phyloP scores from a whole-genome alignment of 768 basidiomycete genomes.

The Neoboletus subvelutipes region DNA sequence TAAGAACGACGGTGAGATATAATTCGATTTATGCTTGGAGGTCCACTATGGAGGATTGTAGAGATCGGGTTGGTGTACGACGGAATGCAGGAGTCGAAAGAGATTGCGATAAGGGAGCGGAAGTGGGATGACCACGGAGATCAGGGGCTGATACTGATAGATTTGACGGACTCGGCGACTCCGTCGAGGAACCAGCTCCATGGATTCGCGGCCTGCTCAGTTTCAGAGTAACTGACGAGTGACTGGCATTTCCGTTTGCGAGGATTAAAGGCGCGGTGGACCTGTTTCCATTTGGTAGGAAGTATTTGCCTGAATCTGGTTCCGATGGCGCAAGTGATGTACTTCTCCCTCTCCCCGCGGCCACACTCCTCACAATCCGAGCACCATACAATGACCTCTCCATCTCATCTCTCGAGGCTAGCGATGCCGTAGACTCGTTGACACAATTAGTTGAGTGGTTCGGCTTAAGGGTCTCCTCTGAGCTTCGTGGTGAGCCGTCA shows the following conservation, averaged over 20 bases:
- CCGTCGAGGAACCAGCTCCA: conserved; percentile 4
- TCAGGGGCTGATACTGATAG: conserved; percentile 30
- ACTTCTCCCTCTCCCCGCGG: conserved; percentile 44
- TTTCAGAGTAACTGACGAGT: conserved; percentile 23
- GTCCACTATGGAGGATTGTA: conserved; percentile 19
- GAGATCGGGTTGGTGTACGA: conserved; percentile 11
- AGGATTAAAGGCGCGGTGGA: conserved; percentile 11
- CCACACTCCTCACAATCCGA: conserved; percentile 58
- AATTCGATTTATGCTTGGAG: conserved; percentile 26
- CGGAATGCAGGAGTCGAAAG: conserved; percentile 13
- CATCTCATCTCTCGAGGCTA: conserved; percentile 32
- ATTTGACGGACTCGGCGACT: conserved; percentile 9
- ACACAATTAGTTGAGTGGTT: conserved; percentile 36
- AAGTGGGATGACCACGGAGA: conserved; percentile 16
- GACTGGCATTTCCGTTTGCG: conserved; percentile 25
- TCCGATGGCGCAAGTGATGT: conserved; percentile 35
- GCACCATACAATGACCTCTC: conserved; percentile 37
- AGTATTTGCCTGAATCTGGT: conserved; percentile 19
- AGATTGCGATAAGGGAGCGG: conserved; percentile 9
- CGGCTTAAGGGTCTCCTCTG: conserved; percentile 67
- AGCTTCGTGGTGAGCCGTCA: conserved; percentile 43
- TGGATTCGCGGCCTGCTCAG: conserved; percentile 15
- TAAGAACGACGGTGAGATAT: conserved; percentile 17
- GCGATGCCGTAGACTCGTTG: conserved; percentile 49
- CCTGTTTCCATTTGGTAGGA: conserved; percentile 13